Percentiles rank a stretch among this genome's conserved stretches.
phyloP scores from a whole-genome alignment of 345 rosid genomes.

The Hibiscus mutabilis region DNA sequence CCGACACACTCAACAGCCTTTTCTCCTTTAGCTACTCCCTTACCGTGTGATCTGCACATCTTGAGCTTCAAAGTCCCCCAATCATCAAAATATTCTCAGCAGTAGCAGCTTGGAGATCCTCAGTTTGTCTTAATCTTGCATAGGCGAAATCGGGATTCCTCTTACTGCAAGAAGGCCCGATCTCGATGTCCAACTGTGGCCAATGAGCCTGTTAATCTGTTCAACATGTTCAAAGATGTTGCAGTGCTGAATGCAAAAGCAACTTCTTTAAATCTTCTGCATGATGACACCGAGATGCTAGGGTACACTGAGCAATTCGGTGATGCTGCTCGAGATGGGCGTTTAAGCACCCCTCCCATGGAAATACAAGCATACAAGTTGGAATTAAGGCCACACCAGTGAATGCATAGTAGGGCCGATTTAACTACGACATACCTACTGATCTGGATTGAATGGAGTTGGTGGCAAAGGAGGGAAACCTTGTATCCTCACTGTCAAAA shows the following conservation, averaged over 20 bases:
- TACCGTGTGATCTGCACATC: conserved; percentile 87
- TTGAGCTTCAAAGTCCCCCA: conserved; percentile 80
- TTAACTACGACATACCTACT: not conserved
- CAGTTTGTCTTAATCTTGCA: conserved; percentile 66
- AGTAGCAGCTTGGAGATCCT: conserved; percentile 33
- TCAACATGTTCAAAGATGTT: conserved; percentile 66
- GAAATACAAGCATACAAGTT: conserved; percentile 93
- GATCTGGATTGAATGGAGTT: conserved; percentile 11
- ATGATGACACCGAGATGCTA: conserved; percentile 63
- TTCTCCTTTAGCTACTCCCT: conserved; percentile 61
- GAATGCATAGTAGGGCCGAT: conserved; percentile 10
- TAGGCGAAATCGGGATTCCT: conserved; percentile 72
- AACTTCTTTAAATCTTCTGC: conserved; percentile 85
- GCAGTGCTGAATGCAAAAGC: conserved; percentile 51
- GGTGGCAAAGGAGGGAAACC: conserved; percentile 10
- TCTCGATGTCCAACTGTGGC: conserved; percentile 50
- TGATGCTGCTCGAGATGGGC: conserved; percentile 65
- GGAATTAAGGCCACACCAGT: conserved; percentile 52
- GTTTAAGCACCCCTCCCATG: conserved; percentile 66
- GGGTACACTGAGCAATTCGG: conserved; percentile 59
- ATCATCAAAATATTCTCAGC: conserved; percentile 63
- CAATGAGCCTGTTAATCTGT: conserved; percentile 59
- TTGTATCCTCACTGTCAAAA: not conserved
- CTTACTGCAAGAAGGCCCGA: conserved; percentile 57
- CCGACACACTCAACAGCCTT: conserved; percentile 49